Conservation (phyloP, 2,329 filamentous ascomycete species). For the Colletotrichum limetticola region DNA sequence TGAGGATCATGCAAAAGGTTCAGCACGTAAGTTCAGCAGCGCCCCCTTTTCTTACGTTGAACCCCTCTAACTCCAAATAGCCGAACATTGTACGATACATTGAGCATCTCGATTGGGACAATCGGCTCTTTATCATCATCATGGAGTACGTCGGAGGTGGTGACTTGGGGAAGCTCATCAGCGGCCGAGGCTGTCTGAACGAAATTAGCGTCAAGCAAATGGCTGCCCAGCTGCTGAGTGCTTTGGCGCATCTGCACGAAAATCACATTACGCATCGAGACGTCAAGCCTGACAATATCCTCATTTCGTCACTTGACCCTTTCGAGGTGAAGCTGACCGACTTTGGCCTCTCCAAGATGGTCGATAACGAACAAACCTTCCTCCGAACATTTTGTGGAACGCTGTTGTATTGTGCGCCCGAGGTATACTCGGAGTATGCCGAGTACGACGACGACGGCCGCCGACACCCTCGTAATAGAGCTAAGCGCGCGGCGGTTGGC, state of each 20-base stretch:
- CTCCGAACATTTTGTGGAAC: conserved; percentile 97
- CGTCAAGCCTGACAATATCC: conserved; percentile 97
- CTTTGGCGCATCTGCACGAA: conserved; percentile 85
- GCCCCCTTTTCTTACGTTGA: neutral
- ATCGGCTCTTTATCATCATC: conserved; percentile 91
- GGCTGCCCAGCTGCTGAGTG: conserved; percentile 80
- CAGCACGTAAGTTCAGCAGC: conserved; percentile 74
- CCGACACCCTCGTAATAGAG: conserved; percentile 70
- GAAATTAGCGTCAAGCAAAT: conserved; percentile 79
- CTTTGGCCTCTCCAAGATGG: conserved; percentile 95
- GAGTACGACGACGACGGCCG: conserved; percentile 78
- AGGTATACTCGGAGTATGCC: conserved; percentile 84
- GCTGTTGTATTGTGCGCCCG: conserved; percentile 92
- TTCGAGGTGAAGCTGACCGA: conserved; percentile 92
- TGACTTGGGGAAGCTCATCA: conserved; percentile 82
- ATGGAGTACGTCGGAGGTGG: conserved; percentile 93
- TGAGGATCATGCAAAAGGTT: conserved; percentile 92
- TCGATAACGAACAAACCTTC: conserved; percentile 90
- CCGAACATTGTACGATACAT: conserved; percentile 92
- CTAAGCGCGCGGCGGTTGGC: conserved; percentile 62
- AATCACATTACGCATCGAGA: conserved; percentile 97
- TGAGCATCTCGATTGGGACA: conserved; percentile 84
- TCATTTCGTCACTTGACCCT: conserved; percentile 79
- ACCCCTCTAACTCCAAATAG: conserved; percentile 50
- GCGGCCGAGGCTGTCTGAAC: conserved; percentile 67